These are phyloP conservation scores for Neopestalotiopsis sp. DNA, from an alignment of 2,329 filamentous ascomycete genomes.

Conservation along the genomic window DNA sequence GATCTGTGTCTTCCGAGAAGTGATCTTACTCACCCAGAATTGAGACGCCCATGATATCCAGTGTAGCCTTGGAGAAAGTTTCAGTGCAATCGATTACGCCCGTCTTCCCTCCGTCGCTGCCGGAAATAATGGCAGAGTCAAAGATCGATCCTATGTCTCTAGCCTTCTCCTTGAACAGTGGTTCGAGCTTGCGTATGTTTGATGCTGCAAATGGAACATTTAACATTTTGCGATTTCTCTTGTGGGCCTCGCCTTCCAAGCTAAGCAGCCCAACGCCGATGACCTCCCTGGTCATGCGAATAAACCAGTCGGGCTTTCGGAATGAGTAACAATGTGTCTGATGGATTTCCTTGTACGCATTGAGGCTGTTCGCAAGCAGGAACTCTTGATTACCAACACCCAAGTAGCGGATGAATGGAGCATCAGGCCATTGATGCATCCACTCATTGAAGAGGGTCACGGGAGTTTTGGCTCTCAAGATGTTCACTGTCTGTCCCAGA, in stretches of 20 bases:
- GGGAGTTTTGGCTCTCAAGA: slow-evolving; percentile 23
- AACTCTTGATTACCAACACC: slow-evolving; percentile 32
- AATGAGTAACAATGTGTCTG: slow-evolving; percentile 31
- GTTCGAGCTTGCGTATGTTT: slow-evolving; percentile 41
- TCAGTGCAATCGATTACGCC: slow-evolving; percentile 22
- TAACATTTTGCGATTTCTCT: slow-evolving; percentile 39
- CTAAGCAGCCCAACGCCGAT: slow-evolving; percentile 40
- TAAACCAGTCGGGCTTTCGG: slow-evolving; percentile 22
- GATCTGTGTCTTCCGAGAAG: background rate
- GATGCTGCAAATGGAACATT: slow-evolving; percentile 36
- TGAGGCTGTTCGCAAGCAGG: slow-evolving; percentile 30
- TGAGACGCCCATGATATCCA: slow-evolving; percentile 24
- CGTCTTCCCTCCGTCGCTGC: background rate
- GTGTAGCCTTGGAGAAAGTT: slow-evolving; percentile 20
- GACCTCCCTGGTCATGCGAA: slow-evolving; percentile 31
- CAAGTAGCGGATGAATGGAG: slow-evolving; percentile 34
- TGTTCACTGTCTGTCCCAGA: slow-evolving; percentile 27
- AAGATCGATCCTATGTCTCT: slow-evolving; percentile 30
- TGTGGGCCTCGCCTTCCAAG: slow-evolving; percentile 42
- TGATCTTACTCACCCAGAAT: slow-evolving; percentile 18
- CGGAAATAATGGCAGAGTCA: slow-evolving; percentile 19
- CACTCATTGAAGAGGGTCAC: slow-evolving; percentile 28
- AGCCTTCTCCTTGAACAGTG: slow-evolving; percentile 41
- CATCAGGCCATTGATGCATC: slow-evolving; percentile 30
- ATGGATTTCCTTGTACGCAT: slow-evolving; percentile 33